Evolutionary conservation across 2,329 filamentous ascomycete genomes (phyloP), one percentile per base, ranked within the genome.

Genomic region (Aspergillus caelatus): DNA sequence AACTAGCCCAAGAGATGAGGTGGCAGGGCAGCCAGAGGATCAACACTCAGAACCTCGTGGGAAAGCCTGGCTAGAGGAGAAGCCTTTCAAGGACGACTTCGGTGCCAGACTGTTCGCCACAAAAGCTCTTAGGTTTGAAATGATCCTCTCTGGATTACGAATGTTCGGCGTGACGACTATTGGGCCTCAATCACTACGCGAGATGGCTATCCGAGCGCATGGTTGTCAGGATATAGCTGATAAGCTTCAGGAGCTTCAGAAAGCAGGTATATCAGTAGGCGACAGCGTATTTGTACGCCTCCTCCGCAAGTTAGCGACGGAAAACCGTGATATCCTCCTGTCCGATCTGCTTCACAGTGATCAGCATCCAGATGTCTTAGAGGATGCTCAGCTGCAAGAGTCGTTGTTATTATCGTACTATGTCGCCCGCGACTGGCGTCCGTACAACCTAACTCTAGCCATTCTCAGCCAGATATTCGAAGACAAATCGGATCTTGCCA

Each of bases 71-170:
- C 53, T 66, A 4, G 64, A 71, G 23, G 76, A 72, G 41, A 87
- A 84, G 64, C 77, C 78, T 10, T 85, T 88, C 66, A 89, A 86
- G 71, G 92, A 95, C 74, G 78, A 82, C 0, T 84, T 96, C 34
- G 90, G 91, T 21, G 91, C 93, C n/a, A 86, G 89, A 66, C 88
- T 93, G 80, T 94, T 97, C 74, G 93, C 93, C 11, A 91, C 89
- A 1, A 89, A 83, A 62, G 91, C 91, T 75, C 84, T 95, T 26
- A 86, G 89, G 1, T 81, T 93, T 11, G 88, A 94, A 61, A 86
- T 90, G 67, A 87, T 92, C 30, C 87, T 96, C 60, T 86, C 86
- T 39, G 84, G 91, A 8, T 80, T 95, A 21, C 83, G 85, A 61
- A 87, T 91, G 70, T 85, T 96, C 58, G 91, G 91, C 2, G 81